A percentile compares a stretch with the other conserved stretches of the same genome.
phyloP scores from a whole-genome alignment of 306 rosid species.

The Ormosia semicastrata region DNA sequence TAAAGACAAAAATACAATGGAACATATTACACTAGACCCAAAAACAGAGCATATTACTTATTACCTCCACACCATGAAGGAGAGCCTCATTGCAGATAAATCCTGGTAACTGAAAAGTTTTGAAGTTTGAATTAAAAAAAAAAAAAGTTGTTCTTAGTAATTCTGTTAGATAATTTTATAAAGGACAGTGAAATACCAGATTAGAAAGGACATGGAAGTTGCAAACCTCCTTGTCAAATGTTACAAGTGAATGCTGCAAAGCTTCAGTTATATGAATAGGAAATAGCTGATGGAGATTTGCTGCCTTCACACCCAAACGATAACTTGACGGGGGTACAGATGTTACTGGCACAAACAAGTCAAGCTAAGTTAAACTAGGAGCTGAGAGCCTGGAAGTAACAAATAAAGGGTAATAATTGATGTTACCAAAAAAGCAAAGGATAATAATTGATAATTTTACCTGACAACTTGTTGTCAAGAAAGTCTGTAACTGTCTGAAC shows the following conservation, averaged over 20 bases:
- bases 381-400: conserved; percentile 7
- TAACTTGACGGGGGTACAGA: conserved; percentile 87
- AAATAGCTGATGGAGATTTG: conserved; percentile 72
- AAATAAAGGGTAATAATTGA: conserved; percentile 10
- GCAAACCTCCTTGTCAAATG: conserved; percentile 82
- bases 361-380: conserved; percentile 26
- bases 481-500: conserved; percentile 92
- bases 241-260: conserved; percentile 67
- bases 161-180: conserved; percentile 2
- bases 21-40: neutral
- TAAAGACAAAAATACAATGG: neutral
- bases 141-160: neutral
- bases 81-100: conserved; percentile 82
- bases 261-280: conserved; percentile 70
- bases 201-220: neutral
- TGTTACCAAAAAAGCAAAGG: neutral
- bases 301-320: conserved; percentile 93
- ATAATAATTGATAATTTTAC: conserved; percentile 34
- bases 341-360: conserved; percentile 47
- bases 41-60: conserved; percentile 13
- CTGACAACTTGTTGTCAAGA: conserved; percentile 67
- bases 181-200: neutral
- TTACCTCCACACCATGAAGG: conserved; percentile 99
- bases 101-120: conserved; percentile 77
- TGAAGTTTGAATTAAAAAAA: conserved; percentile 20